phyloP scores from a whole-genome alignment of 371 early-diverging fungal species.

The Mucor mucedo region DNA sequence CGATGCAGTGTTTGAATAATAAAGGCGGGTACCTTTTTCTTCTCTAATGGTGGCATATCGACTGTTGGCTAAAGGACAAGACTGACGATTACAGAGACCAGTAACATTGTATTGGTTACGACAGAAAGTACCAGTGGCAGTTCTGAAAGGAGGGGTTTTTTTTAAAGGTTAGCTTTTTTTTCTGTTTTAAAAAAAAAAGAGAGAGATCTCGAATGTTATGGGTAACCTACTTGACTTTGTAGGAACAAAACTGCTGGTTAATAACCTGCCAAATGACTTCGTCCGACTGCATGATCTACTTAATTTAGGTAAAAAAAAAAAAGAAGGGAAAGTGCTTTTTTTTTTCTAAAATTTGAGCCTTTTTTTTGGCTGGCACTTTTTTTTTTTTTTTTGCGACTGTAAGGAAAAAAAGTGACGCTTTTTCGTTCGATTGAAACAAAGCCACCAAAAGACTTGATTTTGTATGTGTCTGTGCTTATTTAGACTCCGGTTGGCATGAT shows the following conservation, averaged over 20 bases:
- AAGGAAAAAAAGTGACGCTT: slow-evolving; percentile 9
- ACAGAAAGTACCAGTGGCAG: slow-evolving; percentile 90
- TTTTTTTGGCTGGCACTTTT: background rate
- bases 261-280: slow-evolving; percentile 91
- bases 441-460: background rate
- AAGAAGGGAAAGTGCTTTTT: background rate
- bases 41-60: slow-evolving; percentile 99
- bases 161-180: too few relatives aligned
- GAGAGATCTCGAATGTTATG: background rate
- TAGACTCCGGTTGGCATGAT: too few relatives aligned
- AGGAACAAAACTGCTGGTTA: slow-evolving; percentile 89
- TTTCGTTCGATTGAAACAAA: background rate
- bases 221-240: slow-evolving; percentile 85
- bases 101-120: slow-evolving; percentile 98
- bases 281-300: slow-evolving; percentile 38
- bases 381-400: background rate
- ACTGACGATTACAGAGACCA: slow-evolving; percentile 96
- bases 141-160: slow-evolving; percentile 49
- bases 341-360: slow-evolving; percentile 6
- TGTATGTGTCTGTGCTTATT: too few relatives aligned
- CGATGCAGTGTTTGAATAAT: background rate
- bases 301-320: background rate
- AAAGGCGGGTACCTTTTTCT: slow-evolving; percentile 65
- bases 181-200: background rate
- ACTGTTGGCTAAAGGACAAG: slow-evolving; percentile 98